Evolutionary conservation across 768 basidiomycete genomes (phyloP).

Genomic region (Rhizopogon vulgaris): DNA sequence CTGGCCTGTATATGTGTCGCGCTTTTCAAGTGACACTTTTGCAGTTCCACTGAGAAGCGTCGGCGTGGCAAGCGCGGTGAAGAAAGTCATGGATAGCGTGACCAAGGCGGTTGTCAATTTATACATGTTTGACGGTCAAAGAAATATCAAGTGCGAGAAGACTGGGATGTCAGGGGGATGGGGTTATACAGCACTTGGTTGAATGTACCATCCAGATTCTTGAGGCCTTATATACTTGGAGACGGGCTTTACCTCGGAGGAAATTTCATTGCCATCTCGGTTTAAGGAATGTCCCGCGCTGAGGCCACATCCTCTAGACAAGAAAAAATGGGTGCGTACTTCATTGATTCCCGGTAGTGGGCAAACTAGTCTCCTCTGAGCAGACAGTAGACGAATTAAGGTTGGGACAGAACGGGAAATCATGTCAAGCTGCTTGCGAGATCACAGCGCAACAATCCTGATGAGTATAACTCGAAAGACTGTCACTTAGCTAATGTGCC

Average conservation of each 20-base stretch:
- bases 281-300: slow-evolving; percentile 17
- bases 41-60: slow-evolving; percentile 20
- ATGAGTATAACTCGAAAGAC: too few relatives aligned
- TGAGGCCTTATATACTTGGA: slow-evolving; percentile 19
- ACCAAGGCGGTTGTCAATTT: slow-evolving; percentile 21
- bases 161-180: not conserved
- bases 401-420: slow-evolving; percentile 5
- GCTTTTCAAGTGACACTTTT: slow-evolving; percentile 36
- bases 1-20: slow-evolving; percentile 23
- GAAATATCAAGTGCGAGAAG: not conserved
- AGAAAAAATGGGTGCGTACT: slow-evolving; percentile 14
- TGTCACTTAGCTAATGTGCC: too few relatives aligned
- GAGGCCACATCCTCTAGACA: slow-evolving; percentile 20
- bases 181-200: not conserved
- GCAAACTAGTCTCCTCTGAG: too few relatives aligned
- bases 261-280: slow-evolving; percentile 15
- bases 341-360: slow-evolving; percentile 12
- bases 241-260: slow-evolving; percentile 24
- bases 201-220: not conserved
- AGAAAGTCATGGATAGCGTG: slow-evolving; percentile 36
- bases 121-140: slow-evolving; percentile 11
- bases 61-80: slow-evolving; percentile 37
- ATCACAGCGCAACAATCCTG: too few relatives aligned
- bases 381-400: too few relatives aligned
- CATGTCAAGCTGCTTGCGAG: not conserved